A percentile compares a stretch with the other conserved stretches of the same genome.
Evolutionary conservation across 1,284 basidiomycete genomes (phyloP).

Genomic region (Rhizoctonia solani): DNA sequence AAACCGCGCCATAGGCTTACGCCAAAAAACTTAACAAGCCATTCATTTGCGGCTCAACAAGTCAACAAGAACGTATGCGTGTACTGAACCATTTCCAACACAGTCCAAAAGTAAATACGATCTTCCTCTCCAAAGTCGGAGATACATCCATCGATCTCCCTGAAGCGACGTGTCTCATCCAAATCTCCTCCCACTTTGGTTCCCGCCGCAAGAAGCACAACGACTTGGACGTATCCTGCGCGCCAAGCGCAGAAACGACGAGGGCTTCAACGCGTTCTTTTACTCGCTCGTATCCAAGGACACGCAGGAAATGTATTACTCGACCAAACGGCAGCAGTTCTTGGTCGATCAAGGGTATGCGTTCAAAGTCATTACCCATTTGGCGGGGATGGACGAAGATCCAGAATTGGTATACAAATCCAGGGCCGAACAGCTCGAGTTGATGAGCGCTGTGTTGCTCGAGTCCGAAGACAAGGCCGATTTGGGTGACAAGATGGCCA

Average conservation of each 20-base stretch:
- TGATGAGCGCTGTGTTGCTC: slow-evolving; percentile 88
- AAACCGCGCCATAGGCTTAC: slow-evolving; percentile 69
- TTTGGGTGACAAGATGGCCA: slow-evolving; percentile 75
- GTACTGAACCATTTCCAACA: slow-evolving; percentile 96
- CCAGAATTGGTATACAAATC: slow-evolving; percentile 91
- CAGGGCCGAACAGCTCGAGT: slow-evolving; percentile 91
- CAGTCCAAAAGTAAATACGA: slow-evolving; percentile 94
- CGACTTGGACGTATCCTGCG: slow-evolving; percentile 92
- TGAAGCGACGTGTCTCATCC: slow-evolving; percentile 98
- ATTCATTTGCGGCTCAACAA: slow-evolving; percentile 96
- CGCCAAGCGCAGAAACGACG: slow-evolving; percentile 97
- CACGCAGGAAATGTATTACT: slow-evolving; percentile 99
- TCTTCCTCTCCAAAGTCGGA: slow-evolving; percentile 98
- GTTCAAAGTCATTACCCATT: slow-evolving; percentile 98
- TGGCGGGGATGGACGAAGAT: slow-evolving; percentile 88
- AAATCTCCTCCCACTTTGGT: slow-evolving; percentile 99
- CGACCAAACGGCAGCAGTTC: slow-evolving; percentile 98
- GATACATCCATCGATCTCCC: slow-evolving; percentile 99
- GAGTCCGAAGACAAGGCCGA: slow-evolving; percentile 92
- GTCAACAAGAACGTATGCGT: slow-evolving; percentile 94
- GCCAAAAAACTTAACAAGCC: slow-evolving; percentile 92
- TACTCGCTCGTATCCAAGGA: slow-evolving; percentile 99
- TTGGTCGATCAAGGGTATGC: slow-evolving; percentile 98
- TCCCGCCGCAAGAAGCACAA: slow-evolving; percentile 98
- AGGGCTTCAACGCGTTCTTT: slow-evolving; percentile 99